Evolutionary conservation across 139 green algal genomes (phyloP), one percentile per base, ranked within the genome.

Genomic region (Micractinium conductrix): DNA sequence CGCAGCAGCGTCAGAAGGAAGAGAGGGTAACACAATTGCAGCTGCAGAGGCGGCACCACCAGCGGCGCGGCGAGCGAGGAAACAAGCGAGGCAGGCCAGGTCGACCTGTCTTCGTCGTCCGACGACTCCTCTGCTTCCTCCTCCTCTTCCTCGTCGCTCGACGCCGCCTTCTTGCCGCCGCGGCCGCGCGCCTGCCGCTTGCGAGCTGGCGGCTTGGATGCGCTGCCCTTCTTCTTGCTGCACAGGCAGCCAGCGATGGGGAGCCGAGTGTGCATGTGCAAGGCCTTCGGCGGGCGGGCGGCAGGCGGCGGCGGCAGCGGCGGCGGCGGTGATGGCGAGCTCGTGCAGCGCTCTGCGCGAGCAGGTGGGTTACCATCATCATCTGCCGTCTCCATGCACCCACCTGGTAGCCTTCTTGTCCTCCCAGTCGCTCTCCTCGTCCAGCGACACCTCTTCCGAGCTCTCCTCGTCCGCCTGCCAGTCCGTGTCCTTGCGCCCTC

Each of bases 381-480:
- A n/a, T n/a, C n/a, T n/a, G n/a, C n/a, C n/a, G n/a, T n/a, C n/a
- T n/a, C n/a, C n/a, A n/a, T n/a, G n/a, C n/a, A n/a, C n/a, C 17
- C 50, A 35, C 50, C 48, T 81, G 62, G 28, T 8, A 7, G 10
- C 73, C 44, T 21, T 43, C 53, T 8, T 33, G 7, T 80, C 60
- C 38, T 88, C 84, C 38, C 43, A 24, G 3, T 85, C 71, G 44
- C 43, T 48, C 68, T 88, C 84, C 10, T 88, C 84, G 1, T 88
- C 84, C 21, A 83, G 37, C 0, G 85, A 88, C 60, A 86, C 48
- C 42, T 88, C 84, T 10, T 85, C 85, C 12, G 55, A 53, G 43
- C 60, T 79, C 19, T 55, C 78, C 24, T 72, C 80, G 19, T 79
- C 80, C 8, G 62, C 38, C 40, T 72, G 50, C 14, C 35, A 55